Base-by-base conservation (phyloP, 108 stramenopile species). In the Cylindrotheca fusiformis region DNA sequence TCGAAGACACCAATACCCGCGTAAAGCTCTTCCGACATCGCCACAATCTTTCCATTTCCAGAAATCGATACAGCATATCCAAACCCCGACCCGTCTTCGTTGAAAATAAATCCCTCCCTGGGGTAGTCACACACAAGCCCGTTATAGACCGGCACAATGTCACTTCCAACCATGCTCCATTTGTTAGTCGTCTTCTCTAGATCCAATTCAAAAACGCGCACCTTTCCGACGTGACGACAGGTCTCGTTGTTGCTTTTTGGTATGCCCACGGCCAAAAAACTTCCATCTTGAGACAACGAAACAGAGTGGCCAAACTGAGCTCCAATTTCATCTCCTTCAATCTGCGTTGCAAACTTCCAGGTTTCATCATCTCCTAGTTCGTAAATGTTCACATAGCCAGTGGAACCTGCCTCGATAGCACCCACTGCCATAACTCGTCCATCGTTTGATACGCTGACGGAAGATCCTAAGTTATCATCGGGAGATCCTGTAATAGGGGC, bases 251-350 rank as follows among this genome's bases (percentile, higher is more conserved):
- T 6, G 14, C 10, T 14, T 14, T 41, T 41, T 41, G 36, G 36
- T 10, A 41, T 14, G 36, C 60, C 60, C 14, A 61, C 27, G 2
- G 60, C 60, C 2, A 61, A 22, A 29, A 21, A 28, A 3, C n/a
- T 48, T 28, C 45, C 60, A 29, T 61, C 46, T n/a, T 18, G 17
- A 2, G 60, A 61, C n/a, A 61, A 26, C 3, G 60, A 61, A 18
- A 47, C 46, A 17, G 60, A 61, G 2, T 21, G 23, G 44, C 60
- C 60, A 61, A 47, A 21, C 21, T 22, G 21, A 47, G 33, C 41
- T 18, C 60, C 47, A 28, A 28, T 41, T 10, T 41, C 14, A 41
- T 41, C 36, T 10, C 36, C 36, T 14, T 41, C 36, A 14, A 41
- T 41, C 14, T 41, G 6, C 10, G 36, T 41, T 6, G 14, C 36